phyloP scores from a whole-genome alignment of 73 alveolate genomes.

The Paramecium pentaurelia region DNA sequence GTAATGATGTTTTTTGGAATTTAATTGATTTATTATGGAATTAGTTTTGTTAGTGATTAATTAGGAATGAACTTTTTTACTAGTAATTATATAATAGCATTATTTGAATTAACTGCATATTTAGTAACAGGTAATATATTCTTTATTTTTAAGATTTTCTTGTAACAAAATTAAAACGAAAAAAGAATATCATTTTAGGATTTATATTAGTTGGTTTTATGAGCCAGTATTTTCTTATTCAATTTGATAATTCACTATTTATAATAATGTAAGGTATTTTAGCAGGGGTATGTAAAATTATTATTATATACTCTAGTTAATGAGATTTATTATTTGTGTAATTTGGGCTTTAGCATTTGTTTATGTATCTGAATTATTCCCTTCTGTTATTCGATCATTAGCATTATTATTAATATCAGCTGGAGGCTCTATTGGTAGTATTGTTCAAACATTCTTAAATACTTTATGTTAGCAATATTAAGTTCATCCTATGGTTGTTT shows the following conservation, averaged over 20 bases:
- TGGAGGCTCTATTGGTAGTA: conserved; percentile 46
- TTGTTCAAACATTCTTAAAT: neutral
- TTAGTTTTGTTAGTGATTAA: conserved; percentile 22
- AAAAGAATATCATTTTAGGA: neutral
- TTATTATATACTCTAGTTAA: neutral
- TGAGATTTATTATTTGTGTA: conserved; percentile 49
- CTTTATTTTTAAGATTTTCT: neutral
- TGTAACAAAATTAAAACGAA: neutral
- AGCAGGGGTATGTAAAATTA: neutral
- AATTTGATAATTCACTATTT: neutral
- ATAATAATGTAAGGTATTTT: neutral
- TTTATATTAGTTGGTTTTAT: neutral
- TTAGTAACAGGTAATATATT: neutral
- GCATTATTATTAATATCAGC: conserved; percentile 44
- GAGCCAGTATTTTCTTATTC: neutral
- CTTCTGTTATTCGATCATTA: conserved; percentile 46
- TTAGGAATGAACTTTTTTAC: conserved; percentile 41
- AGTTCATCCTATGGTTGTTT: conserved; percentile 25
- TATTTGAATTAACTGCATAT: conserved; percentile 18
- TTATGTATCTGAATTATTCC: conserved; percentile 44
- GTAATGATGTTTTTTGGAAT: conserved; percentile 23
- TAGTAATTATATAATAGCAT: neutral
- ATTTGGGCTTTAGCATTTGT: conserved; percentile 23
- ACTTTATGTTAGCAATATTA: neutral
- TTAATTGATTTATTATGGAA: conserved; percentile 55